phyloP scores from a whole-genome alignment of 257 asterid species.

The Haberlea rhodopensis region DNA sequence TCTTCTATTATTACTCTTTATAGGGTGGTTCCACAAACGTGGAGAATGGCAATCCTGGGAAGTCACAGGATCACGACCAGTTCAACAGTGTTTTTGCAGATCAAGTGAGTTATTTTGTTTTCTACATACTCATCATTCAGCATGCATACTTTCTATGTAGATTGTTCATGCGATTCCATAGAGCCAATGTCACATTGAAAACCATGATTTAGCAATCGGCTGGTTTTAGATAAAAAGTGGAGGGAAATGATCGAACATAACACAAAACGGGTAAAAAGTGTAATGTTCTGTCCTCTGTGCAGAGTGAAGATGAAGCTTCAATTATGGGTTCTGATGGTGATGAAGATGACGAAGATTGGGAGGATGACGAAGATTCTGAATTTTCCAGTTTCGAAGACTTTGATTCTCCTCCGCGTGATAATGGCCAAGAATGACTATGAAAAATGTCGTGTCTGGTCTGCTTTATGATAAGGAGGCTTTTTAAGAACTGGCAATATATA shows the following conservation, averaged over 20 bases:
- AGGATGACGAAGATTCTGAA: slow-evolving; percentile 46
- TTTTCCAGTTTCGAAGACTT: slow-evolving; percentile 32
- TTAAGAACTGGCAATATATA: too few species aligned
- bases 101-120: slow-evolving; percentile 41
- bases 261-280: neutral
- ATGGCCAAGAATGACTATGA: slow-evolving; percentile 17
- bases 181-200: slow-evolving; percentile 1
- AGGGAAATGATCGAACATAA: neutral
- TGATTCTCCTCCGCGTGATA: slow-evolving; percentile 22
- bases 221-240: neutral
- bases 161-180: neutral
- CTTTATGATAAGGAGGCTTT: too few species aligned
- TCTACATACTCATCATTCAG: neutral
- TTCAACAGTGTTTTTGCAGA: slow-evolving; percentile 41
- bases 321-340: slow-evolving; percentile 41
- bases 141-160: neutral
- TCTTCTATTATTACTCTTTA: slow-evolving; percentile 22
- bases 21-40: slow-evolving; percentile 52
- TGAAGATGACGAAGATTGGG: slow-evolving; percentile 48
- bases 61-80: slow-evolving; percentile 36
- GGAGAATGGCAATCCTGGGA: slow-evolving; percentile 31
- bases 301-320: slow-evolving; percentile 66
- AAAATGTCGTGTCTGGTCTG: too few species aligned
- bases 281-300: slow-evolving; percentile 15
- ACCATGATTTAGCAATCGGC: too few species aligned